phyloP scores from a whole-genome alignment of 768 basidiomycete genomes.

The Trametes maxima region DNA sequence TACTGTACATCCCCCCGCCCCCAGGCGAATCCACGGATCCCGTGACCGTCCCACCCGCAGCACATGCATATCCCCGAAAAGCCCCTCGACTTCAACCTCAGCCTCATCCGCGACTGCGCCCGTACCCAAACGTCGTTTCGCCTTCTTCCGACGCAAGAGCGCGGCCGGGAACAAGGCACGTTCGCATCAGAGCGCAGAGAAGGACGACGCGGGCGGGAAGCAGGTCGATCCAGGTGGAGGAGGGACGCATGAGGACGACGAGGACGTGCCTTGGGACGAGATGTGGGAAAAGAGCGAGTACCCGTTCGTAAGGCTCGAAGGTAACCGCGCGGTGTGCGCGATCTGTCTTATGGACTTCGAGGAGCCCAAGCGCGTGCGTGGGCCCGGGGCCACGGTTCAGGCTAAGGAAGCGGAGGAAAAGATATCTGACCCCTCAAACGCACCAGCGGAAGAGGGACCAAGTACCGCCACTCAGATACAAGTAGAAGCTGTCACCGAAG shows the following conservation, averaged over 20 bases:
- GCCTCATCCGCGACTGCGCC: slow-evolving; percentile 3
- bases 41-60: slow-evolving; percentile 48
- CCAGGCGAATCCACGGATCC: slow-evolving; percentile 46
- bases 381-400: slow-evolving; percentile 34
- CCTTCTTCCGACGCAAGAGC: slow-evolving; percentile 43
- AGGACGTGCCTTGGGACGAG: slow-evolving; percentile 68
- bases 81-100: slow-evolving; percentile 24
- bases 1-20: slow-evolving; percentile 83
- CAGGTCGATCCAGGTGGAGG: slow-evolving; percentile 24
- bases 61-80: slow-evolving; percentile 67
- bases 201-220: slow-evolving; percentile 10
- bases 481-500: slow-evolving; percentile 38
- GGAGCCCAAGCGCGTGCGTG: slow-evolving; percentile 53
- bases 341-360: slow-evolving; percentile 87
- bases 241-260: slow-evolving; percentile 35
- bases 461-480: slow-evolving; percentile 34
- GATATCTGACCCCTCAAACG: background rate
- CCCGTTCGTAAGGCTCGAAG: slow-evolving; percentile 81
- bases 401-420: background rate
- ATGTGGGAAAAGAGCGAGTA: slow-evolving; percentile 77
- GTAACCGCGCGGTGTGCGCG: slow-evolving; percentile 81
- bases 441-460: background rate
- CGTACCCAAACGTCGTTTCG: slow-evolving; percentile 50
- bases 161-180: slow-evolving; percentile 29
- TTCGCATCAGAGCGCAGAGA: slow-evolving; percentile 19